Evolutionary conservation across 257 asterid genomes (phyloP), one percentile per base, ranked within the genome.

Genomic region (Nicotiana tomentosiformis): DNA sequence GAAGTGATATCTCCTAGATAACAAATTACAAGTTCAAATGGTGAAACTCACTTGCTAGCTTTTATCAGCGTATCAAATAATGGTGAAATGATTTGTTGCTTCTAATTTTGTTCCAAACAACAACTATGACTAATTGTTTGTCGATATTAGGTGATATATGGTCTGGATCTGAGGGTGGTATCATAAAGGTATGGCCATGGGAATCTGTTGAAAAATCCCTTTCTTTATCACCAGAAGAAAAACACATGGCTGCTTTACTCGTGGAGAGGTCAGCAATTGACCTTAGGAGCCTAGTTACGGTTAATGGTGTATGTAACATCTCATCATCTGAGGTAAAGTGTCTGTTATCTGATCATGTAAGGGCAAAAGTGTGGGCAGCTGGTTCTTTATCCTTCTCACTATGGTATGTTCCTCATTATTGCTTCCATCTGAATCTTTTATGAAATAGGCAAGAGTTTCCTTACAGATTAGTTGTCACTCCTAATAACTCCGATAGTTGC

Each of bases 121-220:
- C 62, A 76, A 51, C 29, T 76, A 51, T 4, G 64, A 29, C 46
- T 76, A 76, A 76, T 15, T 15, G 43, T 23, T 51, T 76, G 80
- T 65, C 69, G 72, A 29, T 86, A 43, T 30, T 68, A 96, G 99
- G 99, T 87, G 98, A 96, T 88, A 62, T 96, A 78, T 96, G 99
- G 99, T 86, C 98, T n/a, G 98, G 99, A 37, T 92, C 97, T 20
- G 98, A 96, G 84, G 88, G 90, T 17, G 99, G 99, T 18, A 18
- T 30, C 39, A 90, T 96, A 82, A 91, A 93, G 86, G 90, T 96
- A 67, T 96, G 99, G 98, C 98, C 97, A 33, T 92, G 97, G 98
- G 98, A 94, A 91, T 86, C 93, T 32, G 86, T 94, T 78, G 98
- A 96, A 62, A 96, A 94, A 84, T 96, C 98, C 66, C 85, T 94